These are phyloP conservation scores for Rhynchosporium agropyri DNA, from an alignment of 2,329 filamentous ascomycete species.

Conservation along the genomic window DNA sequence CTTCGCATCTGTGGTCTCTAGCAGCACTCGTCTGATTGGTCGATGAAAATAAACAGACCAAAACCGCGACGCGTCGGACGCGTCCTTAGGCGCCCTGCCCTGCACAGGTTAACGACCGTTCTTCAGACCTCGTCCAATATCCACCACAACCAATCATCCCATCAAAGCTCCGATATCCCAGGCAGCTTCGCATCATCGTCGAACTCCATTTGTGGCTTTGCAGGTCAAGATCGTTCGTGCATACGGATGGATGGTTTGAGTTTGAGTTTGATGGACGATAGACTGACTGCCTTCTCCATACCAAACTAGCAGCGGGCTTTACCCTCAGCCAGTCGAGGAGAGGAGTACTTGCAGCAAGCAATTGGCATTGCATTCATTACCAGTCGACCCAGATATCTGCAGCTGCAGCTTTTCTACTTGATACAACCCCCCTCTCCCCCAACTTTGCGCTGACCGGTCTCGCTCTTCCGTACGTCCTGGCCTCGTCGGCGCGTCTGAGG, in stretches of 20 bases:
- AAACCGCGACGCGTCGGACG: constrained; percentile 1
- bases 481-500: constrained; percentile 9
- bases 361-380: not conserved
- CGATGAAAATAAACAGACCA: constrained; percentile 8
- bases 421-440: constrained; percentile 1
- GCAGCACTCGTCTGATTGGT: not conserved
- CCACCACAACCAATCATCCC: constrained; percentile 10
- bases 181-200: constrained; percentile 8
- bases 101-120: not conserved
- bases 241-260: constrained; percentile 1
- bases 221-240: not conserved
- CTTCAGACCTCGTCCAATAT: constrained; percentile 7
- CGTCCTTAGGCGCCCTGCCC: constrained; percentile 2
- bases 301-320: constrained; percentile 2
- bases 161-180: constrained; percentile 2
- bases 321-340: constrained; percentile 3
- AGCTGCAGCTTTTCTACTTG: constrained; percentile 5
- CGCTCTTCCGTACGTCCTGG: not conserved
- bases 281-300: not conserved
- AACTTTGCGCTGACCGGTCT: not conserved
- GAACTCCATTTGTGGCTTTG: not conserved
- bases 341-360: not conserved
- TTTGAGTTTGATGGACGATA: not conserved
- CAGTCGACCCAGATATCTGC: constrained; percentile 7
- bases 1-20: not conserved